Evolutionary conservation across 2,329 filamentous ascomycete species (phyloP).

Genomic region (Trichoderma koningiopsis): DNA sequence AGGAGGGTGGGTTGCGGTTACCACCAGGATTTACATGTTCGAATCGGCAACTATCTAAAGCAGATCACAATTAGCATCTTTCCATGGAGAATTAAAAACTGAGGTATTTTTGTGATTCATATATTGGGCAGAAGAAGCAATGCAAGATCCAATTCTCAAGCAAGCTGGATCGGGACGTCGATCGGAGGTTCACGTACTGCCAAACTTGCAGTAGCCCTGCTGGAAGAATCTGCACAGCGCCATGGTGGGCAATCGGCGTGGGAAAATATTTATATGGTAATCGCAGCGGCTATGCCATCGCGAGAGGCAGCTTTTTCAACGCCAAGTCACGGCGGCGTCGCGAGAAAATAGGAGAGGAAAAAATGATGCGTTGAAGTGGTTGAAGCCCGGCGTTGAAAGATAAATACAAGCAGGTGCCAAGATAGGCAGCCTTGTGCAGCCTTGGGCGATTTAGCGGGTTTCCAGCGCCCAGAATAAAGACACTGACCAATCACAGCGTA

Average conservation of each 20-base stretch:
- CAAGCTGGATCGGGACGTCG: neutral
- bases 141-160: neutral
- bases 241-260: slow-evolving; percentile 36
- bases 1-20: slow-evolving; percentile 39
- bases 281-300: slow-evolving; percentile 21
- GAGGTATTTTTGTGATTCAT: too few relatives aligned
- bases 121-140: neutral
- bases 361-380: neutral
- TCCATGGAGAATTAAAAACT: neutral
- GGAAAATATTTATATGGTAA: neutral
- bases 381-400: slow-evolving; percentile 9
- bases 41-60: slow-evolving; percentile 54
- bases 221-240: slow-evolving; percentile 52
- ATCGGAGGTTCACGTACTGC: slow-evolving; percentile 45
- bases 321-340: slow-evolving; percentile 8
- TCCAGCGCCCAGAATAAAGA: neutral
- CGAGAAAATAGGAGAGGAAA: neutral
- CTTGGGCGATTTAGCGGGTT: slow-evolving; percentile 18
- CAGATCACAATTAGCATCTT: neutral
- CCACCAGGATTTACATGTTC: slow-evolving; percentile 52
- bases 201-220: slow-evolving; percentile 56
- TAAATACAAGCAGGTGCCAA: slow-evolving; percentile 24
- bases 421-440: slow-evolving; percentile 26
- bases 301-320: neutral
- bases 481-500: slow-evolving; percentile 34